Evolutionary conservation across 257 asterid species (phyloP).

Genomic region (Scutellaria barbata): DNA sequence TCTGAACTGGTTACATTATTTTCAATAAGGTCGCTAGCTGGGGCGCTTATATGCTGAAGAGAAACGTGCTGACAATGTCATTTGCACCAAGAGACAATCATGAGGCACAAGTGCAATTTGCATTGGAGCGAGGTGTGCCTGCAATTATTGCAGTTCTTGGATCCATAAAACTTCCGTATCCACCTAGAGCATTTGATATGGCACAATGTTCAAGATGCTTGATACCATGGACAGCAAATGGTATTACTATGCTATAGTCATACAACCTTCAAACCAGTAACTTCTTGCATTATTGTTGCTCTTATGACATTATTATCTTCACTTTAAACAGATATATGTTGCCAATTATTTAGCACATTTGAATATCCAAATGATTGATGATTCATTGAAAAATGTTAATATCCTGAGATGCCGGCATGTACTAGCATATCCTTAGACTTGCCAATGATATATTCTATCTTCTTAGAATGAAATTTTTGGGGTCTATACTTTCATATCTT

Average conservation of each 20-base stretch:
- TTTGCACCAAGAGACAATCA: constrained; percentile 95
- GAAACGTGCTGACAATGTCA: constrained; percentile 82
- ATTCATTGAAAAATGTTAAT: neutral
- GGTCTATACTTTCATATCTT: too few relatives aligned
- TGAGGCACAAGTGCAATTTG: constrained; percentile 97
- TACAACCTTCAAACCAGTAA: neutral
- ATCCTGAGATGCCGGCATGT: neutral
- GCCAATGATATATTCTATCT: too few relatives aligned
- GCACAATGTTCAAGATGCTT: constrained; percentile 96
- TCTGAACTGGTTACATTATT: constrained; percentile 4
- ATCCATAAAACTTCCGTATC: constrained; percentile 79
- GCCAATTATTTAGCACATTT: neutral
- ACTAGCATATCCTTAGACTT: too few relatives aligned
- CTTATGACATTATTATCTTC: neutral
- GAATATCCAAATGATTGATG: neutral
- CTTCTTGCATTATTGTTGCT: constrained; percentile 13
- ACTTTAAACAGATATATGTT: neutral
- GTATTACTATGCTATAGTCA: constrained; percentile 49
- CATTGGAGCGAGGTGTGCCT: constrained; percentile 94
- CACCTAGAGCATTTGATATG: constrained; percentile 88
- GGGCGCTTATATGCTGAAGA: constrained; percentile 93
- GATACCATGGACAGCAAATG: constrained; percentile 83
- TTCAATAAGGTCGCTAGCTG: constrained; percentile 83
- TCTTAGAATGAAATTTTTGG: too few relatives aligned
- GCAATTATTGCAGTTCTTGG: constrained; percentile 89